A percentile compares a stretch with the other conserved stretches of the same genome.
These are phyloP conservation scores for Neonectria ditissima DNA, from an alignment of 2,329 filamentous ascomycete genomes.

Conservation along the genomic window DNA sequence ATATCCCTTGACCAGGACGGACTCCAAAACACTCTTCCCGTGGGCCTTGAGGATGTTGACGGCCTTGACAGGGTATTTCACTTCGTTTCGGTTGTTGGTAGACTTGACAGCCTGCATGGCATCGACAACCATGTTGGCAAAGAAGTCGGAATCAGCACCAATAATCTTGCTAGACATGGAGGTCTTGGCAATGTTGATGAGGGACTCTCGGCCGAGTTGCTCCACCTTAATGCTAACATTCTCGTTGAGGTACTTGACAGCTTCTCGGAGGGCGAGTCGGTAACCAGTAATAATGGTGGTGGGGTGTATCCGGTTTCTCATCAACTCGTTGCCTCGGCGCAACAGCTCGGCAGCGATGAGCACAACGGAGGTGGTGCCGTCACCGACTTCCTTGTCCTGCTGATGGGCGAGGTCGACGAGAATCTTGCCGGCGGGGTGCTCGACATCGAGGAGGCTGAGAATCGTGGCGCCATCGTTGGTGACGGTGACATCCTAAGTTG, in stretches of 20 bases:
- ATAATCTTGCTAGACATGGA: conserved; percentile 99
- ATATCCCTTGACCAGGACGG: conserved; percentile 92
- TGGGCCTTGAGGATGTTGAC: conserved; percentile 99
- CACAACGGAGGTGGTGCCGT: conserved; percentile 97
- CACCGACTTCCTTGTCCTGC: conserved; percentile 98
- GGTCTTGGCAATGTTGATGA: conserved; percentile 96
- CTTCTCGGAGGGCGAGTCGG: conserved; percentile 92
- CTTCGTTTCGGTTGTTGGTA: conserved; percentile 88
- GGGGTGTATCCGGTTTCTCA: conserved; percentile 99
- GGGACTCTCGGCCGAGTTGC: conserved; percentile 86
- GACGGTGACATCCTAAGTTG: conserved; percentile 87
- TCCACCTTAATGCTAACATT: conserved; percentile 98
- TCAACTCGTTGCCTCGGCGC: conserved; percentile 93
- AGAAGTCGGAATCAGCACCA: conserved; percentile 94
- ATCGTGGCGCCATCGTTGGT: conserved; percentile 99
- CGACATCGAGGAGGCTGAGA: conserved; percentile 92
- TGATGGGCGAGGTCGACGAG: conserved; percentile 97
- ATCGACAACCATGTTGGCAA: conserved; percentile 96
- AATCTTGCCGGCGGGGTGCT: conserved; percentile 98
- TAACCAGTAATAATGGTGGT: conserved; percentile 99
- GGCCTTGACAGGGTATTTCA: conserved; percentile 98
- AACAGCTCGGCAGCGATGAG: conserved; percentile 96
- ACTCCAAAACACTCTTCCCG: conserved; percentile 91
- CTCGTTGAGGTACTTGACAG: conserved; percentile 98
- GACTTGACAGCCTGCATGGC: conserved; percentile 93